These are phyloP conservation scores for Flueggea neowawraea DNA, from an alignment of 441 rosid genomes.

Conservation along the genomic window DNA sequence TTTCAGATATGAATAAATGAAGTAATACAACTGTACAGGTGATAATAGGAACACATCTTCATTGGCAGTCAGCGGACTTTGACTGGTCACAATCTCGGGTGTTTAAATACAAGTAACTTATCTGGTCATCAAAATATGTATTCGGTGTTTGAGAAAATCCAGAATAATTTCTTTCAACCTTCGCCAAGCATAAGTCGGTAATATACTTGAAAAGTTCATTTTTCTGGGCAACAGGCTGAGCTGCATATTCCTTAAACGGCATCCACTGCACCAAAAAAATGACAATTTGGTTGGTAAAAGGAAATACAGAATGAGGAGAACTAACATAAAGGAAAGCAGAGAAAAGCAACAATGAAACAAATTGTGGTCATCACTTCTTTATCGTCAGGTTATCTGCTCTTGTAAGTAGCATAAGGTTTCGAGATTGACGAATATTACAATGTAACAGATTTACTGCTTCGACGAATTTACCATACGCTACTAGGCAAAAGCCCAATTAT, in stretches of 20 bases:
- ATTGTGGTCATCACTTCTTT: too few relatives aligned
- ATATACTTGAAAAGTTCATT: constrained; percentile 45
- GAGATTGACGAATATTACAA: too few relatives aligned
- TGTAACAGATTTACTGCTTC: too few relatives aligned
- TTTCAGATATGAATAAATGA: constrained; percentile 3
- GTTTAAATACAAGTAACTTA: constrained; percentile 49
- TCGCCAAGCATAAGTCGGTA: constrained; percentile 47
- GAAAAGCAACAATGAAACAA: too few relatives aligned
- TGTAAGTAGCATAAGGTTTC: too few relatives aligned
- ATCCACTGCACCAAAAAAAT: constrained; percentile 54
- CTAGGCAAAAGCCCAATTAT: background rate
- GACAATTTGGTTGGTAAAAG: background rate
- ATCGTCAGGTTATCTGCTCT: too few relatives aligned
- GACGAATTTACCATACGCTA: too few relatives aligned
- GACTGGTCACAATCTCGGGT: constrained; percentile 26
- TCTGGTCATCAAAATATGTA: constrained; percentile 29
- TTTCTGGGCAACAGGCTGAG: constrained; percentile 57
- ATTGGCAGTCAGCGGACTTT: constrained; percentile 14
- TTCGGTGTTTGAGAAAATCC: constrained; percentile 48
- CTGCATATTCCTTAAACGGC: constrained; percentile 65
- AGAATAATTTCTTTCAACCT: constrained; percentile 40
- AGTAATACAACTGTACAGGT: background rate
- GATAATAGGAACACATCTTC: background rate
- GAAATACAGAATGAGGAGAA: too few relatives aligned
- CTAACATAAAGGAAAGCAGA: too few relatives aligned